phyloP scores from a whole-genome alignment of 352 stramenopile species.

The Globisporangium yorkense region DNA sequence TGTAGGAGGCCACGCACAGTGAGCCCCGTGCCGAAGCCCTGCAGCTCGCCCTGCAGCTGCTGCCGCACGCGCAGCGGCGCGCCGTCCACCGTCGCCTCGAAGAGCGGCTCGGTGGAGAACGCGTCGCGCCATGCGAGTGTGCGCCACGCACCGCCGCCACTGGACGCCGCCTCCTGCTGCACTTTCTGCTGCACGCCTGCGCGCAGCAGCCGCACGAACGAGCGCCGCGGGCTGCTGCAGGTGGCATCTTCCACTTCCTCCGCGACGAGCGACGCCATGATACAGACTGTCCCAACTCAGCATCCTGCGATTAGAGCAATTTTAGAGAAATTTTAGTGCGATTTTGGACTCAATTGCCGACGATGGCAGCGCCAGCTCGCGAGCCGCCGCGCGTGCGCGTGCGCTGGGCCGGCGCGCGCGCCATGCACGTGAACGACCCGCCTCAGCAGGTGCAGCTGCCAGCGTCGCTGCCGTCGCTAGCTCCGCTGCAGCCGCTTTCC shows the following conservation, averaged over 20 bases:
- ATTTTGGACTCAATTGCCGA: not conserved
- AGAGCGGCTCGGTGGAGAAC: conserved; percentile 63
- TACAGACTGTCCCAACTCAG: too few species aligned
- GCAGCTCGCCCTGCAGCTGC: conserved; percentile 71
- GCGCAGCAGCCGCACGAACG: conserved; percentile 56
- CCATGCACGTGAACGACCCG: conserved; percentile 9
- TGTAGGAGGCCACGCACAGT: conserved; percentile 22
- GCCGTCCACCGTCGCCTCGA: conserved; percentile 37
- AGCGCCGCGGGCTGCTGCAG: conserved; percentile 1
- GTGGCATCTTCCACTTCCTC: not conserved
- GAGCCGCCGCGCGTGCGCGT: conserved; percentile 17
- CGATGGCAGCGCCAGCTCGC: not conserved
- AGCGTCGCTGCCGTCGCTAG: not conserved
- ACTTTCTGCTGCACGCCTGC: conserved; percentile 56
- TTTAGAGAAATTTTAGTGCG: not conserved
- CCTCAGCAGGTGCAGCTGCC: not conserved
- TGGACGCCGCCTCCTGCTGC: conserved; percentile 6
- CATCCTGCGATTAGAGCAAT: too few species aligned
- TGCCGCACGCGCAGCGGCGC: conserved; percentile 59
- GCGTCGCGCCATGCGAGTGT: conserved; percentile 72
- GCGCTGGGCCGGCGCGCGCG: conserved; percentile 23
- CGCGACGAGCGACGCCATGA: too few species aligned
- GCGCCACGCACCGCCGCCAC: conserved; percentile 27
- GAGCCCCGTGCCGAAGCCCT: conserved; percentile 72
- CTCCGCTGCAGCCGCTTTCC: conserved; percentile 20